Base-by-base conservation (phyloP, 2,329 filamentous ascomycete species). In the Helminthosporium solani region DNA sequence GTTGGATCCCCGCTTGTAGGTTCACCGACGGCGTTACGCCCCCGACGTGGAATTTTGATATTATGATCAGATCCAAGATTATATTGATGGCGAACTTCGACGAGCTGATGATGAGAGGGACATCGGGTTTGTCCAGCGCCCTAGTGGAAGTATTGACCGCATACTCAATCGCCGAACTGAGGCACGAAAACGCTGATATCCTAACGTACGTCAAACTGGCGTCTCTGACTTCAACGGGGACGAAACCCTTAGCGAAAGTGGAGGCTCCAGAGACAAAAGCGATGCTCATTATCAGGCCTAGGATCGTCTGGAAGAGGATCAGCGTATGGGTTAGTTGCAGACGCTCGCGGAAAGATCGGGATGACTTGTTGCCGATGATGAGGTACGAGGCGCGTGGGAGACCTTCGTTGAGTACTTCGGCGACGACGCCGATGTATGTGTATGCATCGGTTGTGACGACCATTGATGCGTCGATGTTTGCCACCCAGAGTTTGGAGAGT, bases 341-440 rank as follows among this genome's bases (percentile, higher is more conserved):
- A 0, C 85, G 76, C 12, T 79, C 73, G 0, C 67, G 47, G 0
- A 78, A 62, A 0, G 72, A 71, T 1, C 83, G 76, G 1, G 78
- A 81, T 0, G 79, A 68, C 21, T 76, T 77, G 65, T 89, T 83
- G 7, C 83, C 85, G 46, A 89, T 87, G 46, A 87, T 77, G 5
- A 84, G 73, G 80, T 83, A 90, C 0, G 84, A 77, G 0, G 84
- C 82, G 18, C 85, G 76, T 0, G 85, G 85, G 0, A 90, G 78
- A 0, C 86, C 85, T 62, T 90, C 86, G 53, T 89, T 89, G 14
- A 90, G 66, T 0, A 87, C 84, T 60, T 89, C 83, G 1, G 78
- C 80, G 0, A 88, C 74, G 0, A 83, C 78, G 16, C 79, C 76
- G 48, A 89, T 86, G 63, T 89, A 89, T 0, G 83, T 88, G 65